Conservation (phyloP, 768 basidiomycete species). For the Trichaptum fuscoviolaceum region DNA sequence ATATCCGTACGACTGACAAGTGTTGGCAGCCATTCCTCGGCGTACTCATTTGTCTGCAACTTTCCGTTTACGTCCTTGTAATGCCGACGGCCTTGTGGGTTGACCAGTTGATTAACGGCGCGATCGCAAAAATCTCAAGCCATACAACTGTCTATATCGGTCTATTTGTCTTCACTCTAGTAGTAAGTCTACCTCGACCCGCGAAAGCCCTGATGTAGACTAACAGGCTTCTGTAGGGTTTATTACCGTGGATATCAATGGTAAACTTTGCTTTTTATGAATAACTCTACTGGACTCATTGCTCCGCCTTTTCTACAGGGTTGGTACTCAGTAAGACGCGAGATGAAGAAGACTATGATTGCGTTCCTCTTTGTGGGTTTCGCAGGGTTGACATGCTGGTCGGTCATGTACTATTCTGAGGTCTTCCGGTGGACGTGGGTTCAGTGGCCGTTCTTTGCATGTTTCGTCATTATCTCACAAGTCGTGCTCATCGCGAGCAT, state of each 20-base stretch:
- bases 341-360: conserved; percentile 34
- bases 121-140: conserved; percentile 27
- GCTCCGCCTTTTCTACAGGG: conserved; percentile 25
- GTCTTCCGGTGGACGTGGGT: conserved; percentile 32
- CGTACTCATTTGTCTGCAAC: conserved; percentile 43
- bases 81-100: conserved; percentile 46
- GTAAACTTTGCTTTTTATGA: neutral
- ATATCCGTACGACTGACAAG: neutral
- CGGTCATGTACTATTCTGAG: conserved; percentile 33
- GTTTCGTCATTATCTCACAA: conserved; percentile 36
- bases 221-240: neutral
- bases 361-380: conserved; percentile 36
- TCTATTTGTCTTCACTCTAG: conserved; percentile 32
- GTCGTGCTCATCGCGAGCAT: conserved; percentile 35
- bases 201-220: neutral
- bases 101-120: conserved; percentile 36
- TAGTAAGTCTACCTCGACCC: conserved; percentile 30
- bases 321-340: conserved; percentile 42
- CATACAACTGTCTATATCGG: conserved; percentile 34
- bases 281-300: neutral
- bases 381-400: conserved; percentile 33
- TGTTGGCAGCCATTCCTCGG: conserved; percentile 31
- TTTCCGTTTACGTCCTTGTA: conserved; percentile 44
- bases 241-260: neutral
- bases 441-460: conserved; percentile 47